These are phyloP conservation scores for Carex sylvatica DNA, from an alignment of 202 grass and related monocot genomes.

Conservation along the genomic window DNA sequence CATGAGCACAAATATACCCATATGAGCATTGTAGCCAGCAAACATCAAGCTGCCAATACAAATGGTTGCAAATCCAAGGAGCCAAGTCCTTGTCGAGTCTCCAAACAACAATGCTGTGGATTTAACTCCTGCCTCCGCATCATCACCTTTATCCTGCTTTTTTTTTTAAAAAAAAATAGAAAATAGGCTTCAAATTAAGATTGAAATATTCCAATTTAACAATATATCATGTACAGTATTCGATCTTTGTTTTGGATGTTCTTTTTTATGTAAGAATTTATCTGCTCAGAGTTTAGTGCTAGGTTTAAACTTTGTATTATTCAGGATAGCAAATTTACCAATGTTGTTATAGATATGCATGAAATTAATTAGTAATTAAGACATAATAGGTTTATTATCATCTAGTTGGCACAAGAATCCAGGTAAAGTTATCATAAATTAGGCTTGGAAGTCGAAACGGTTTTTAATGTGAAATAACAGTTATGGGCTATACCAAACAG, in stretches of 20 bases:
- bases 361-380: no score
- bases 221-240: background rate
- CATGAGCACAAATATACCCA: slow-evolving; percentile 18
- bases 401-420: no score
- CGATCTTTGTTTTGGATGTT: background rate
- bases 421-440: background rate
- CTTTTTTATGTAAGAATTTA: background rate
- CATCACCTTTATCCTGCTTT: slow-evolving; percentile 39
- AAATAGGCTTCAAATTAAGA: background rate
- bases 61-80: slow-evolving; percentile 36
- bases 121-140: slow-evolving; percentile 43
- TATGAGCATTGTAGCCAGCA: slow-evolving; percentile 40
- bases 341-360: no score
- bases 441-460: background rate
- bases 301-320: no score
- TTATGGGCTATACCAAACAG: background rate
- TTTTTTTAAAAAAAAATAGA: background rate
- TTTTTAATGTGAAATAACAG: background rate
- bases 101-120: slow-evolving; percentile 47
- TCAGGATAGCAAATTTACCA: no score
- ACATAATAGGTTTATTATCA: no score
- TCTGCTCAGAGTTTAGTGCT: no score
- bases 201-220: background rate
- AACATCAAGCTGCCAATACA: slow-evolving; percentile 32
- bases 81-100: slow-evolving; percentile 31